Percentiles rank a stretch among this genome's conserved stretches.
Evolutionary conservation across 192 early-diverging fungal species (phyloP).

Genomic region (Chytriomyces confervae): DNA sequence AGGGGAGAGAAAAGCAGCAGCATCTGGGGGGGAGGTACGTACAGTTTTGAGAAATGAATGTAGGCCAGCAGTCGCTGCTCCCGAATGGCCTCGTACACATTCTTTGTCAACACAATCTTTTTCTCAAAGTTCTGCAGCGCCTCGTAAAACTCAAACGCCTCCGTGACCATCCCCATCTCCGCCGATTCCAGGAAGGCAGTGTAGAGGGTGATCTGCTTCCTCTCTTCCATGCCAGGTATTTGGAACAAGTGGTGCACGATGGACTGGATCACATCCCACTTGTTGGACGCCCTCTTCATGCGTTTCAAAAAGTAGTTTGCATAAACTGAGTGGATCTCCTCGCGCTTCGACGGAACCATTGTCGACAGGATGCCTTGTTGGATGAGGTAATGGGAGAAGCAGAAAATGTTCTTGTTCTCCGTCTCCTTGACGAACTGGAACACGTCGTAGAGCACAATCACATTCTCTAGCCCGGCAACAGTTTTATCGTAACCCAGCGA

Average conservation of each 20-base stretch:
- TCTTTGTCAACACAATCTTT: conserved; percentile 12
- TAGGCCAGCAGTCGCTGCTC: conserved; percentile 22
- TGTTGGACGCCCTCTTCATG: conserved; percentile 7
- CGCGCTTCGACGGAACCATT: conserved; percentile 36
- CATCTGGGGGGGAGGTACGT: neutral
- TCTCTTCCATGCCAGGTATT: conserved; percentile 27
- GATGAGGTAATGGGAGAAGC: conserved; percentile 34
- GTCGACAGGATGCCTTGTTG: conserved; percentile 38
- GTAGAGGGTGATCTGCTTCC: conserved; percentile 33
- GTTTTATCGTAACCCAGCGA: conserved; percentile 6
- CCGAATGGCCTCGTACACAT: conserved; percentile 25
- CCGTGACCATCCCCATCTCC: conserved; percentile 28
- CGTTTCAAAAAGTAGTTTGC: conserved; percentile 36
- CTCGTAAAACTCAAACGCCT: conserved; percentile 33
- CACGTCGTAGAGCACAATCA: conserved; percentile 20
- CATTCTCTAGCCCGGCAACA: neutral
- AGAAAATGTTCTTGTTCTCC: conserved; percentile 5
- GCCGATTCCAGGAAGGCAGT: conserved; percentile 29
- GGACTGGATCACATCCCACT: conserved; percentile 30
- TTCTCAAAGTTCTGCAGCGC: conserved; percentile 21
- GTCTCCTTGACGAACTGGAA: conserved; percentile 29
- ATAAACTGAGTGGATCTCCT: conserved; percentile 33
- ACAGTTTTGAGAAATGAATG: conserved; percentile 31
- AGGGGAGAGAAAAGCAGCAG: neutral
- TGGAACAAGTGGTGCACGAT: conserved; percentile 31